Evolutionary conservation across 306 rosid genomes (phyloP).

Genomic region (Purshia tridentata): DNA sequence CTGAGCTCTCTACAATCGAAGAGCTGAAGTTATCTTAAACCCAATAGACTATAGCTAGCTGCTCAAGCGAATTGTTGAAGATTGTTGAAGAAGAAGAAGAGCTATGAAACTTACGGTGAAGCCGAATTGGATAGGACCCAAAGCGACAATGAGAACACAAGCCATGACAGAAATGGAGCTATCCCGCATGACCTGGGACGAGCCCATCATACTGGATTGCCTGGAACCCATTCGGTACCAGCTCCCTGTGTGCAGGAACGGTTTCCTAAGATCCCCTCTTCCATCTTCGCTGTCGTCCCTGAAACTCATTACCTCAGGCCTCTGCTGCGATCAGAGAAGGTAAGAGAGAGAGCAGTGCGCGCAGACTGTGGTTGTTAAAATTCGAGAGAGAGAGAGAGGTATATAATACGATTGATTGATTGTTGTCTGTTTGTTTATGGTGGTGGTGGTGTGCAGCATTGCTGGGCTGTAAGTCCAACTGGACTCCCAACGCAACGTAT

Average conservation of each 20-base stretch:
- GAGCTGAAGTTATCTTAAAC: neutral
- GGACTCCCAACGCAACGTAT: too few species aligned
- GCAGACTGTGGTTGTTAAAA: slow-evolving; percentile 8
- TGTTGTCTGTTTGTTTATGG: neutral
- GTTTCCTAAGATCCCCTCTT: slow-evolving; percentile 78
- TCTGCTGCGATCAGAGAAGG: slow-evolving; percentile 20
- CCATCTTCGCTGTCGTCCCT: slow-evolving; percentile 71
- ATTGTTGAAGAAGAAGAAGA: neutral
- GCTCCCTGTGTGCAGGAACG: slow-evolving; percentile 89
- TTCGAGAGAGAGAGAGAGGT: neutral
- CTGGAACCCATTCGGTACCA: slow-evolving; percentile 85
- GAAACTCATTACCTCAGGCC: slow-evolving; percentile 50
- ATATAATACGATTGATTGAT: too few species aligned
- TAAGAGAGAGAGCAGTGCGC: neutral
- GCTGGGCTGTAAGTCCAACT: slow-evolving; percentile 10
- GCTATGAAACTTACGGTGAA: slow-evolving; percentile 64
- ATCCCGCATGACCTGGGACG: slow-evolving; percentile 74
- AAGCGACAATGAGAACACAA: slow-evolving; percentile 89
- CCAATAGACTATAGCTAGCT: neutral
- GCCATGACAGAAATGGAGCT: slow-evolving; percentile 78
- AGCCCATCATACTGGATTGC: slow-evolving; percentile 75
- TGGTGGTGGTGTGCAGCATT: neutral
- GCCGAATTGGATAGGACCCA: slow-evolving; percentile 97
- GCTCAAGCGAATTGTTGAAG: neutral
- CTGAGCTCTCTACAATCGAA: neutral